Evolutionary conservation across 23 red algal species (phyloP).

Genomic region (Gracilariopsis chorda): DNA sequence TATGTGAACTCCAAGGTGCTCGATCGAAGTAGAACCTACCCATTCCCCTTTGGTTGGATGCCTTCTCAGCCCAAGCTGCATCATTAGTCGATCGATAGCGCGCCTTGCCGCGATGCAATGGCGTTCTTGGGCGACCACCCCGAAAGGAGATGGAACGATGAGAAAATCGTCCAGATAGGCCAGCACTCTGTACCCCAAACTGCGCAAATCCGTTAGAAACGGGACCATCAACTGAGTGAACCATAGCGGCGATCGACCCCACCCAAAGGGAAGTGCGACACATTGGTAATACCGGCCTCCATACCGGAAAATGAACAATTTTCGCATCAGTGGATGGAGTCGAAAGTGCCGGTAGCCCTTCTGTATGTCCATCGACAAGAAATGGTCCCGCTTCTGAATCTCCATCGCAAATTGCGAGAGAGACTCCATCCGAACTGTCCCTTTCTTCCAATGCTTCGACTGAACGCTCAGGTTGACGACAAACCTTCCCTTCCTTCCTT

Average conservation of each 20-base stretch:
- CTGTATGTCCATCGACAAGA: background rate
- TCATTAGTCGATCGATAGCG: background rate
- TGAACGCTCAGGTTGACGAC: background rate
- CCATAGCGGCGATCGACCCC: background rate
- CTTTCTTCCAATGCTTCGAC: background rate
- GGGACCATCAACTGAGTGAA: background rate
- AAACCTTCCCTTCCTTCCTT: conserved; percentile 9
- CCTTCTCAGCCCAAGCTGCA: background rate
- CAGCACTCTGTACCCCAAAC: background rate
- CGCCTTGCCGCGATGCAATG: background rate
- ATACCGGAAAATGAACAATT: background rate
- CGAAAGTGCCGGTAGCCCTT: background rate
- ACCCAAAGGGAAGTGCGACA: conserved; percentile 3
- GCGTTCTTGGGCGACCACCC: background rate
- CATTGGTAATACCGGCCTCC: background rate
- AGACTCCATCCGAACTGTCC: background rate
- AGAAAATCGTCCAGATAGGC: conserved; percentile 14
- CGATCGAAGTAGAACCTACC: background rate
- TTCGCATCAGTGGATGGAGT: background rate
- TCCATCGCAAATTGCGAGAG: background rate
- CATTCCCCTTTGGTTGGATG: background rate
- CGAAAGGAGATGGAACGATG: background rate
- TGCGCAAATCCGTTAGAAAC: background rate
- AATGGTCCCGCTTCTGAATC: background rate
- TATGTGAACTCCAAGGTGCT: background rate